A percentile compares a stretch with the other conserved stretches of the same genome.
These are phyloP conservation scores for Ophiocordyceps unilateralis DNA, from an alignment of 2,329 filamentous ascomycete species.

Conservation along the genomic window DNA sequence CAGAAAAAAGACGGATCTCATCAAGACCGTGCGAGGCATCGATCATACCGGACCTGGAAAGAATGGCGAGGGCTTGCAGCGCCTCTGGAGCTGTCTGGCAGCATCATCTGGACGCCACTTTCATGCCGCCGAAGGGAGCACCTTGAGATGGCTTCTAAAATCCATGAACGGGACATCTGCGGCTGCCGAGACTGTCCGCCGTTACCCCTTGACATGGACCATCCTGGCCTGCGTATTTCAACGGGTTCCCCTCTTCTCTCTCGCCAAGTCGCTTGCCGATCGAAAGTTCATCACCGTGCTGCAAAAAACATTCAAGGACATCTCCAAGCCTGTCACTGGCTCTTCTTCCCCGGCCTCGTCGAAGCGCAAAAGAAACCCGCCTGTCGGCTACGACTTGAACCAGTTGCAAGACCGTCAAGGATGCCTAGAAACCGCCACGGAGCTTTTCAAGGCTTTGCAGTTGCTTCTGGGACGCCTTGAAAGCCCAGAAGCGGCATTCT, in stretches of 20 bases:
- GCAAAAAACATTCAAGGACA: conserved; percentile 46
- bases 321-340: conserved; percentile 18
- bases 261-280: conserved; percentile 56
- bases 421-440: conserved; percentile 28
- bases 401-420: conserved; percentile 20
- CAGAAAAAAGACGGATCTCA: conserved; percentile 22
- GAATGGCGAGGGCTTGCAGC: conserved; percentile 27
- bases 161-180: conserved; percentile 32
- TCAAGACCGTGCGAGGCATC: conserved; percentile 35
- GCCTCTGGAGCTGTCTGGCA: conserved; percentile 31
- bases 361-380: conserved; percentile 28
- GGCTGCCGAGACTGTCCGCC: conserved; percentile 32
- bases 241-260: conserved; percentile 49
- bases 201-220: conserved; percentile 41
- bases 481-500: conserved; percentile 13
- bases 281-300: conserved; percentile 50
- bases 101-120: conserved; percentile 23
- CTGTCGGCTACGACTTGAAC: conserved; percentile 19
- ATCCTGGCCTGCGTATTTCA: conserved; percentile 43
- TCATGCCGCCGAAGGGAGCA: conserved; percentile 37
- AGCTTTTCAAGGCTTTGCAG: conserved; percentile 28
- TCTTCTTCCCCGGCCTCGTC: conserved; percentile 10
- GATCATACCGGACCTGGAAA: conserved; percentile 30
- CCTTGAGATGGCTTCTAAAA: conserved; percentile 46
- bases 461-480: conserved; percentile 29